These are phyloP conservation scores for Shiraia sp. DNA, from an alignment of 2,329 filamentous ascomycete species.

Conservation along the genomic window DNA sequence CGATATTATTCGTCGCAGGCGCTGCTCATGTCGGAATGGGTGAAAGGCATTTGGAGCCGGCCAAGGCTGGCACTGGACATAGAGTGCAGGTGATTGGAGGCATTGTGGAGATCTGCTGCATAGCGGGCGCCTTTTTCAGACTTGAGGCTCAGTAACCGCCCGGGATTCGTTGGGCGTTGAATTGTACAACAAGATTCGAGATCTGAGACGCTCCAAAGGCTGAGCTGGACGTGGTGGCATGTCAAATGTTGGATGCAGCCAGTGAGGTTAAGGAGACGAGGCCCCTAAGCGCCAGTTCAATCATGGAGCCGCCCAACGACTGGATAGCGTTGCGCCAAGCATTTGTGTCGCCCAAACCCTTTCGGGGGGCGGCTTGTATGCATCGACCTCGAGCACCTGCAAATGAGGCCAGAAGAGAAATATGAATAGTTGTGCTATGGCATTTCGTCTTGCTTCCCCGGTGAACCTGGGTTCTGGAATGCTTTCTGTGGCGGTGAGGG, in stretches of 20 bases:
- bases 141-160: conserved; percentile 41
- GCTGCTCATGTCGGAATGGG: conserved; percentile 29
- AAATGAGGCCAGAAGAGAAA: background rate
- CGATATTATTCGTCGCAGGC: conserved; percentile 31
- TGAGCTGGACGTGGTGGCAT: conserved; percentile 33
- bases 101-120: conserved; percentile 25
- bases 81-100: conserved; percentile 39
- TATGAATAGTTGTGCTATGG: background rate
- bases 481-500: background rate
- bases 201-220: conserved; percentile 43
- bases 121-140: conserved; percentile 37
- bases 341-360: conserved; percentile 8
- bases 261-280: conserved; percentile 27
- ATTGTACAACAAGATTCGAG: conserved; percentile 38
- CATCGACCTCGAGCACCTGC: conserved; percentile 7
- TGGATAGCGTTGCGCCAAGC: conserved; percentile 14
- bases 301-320: conserved; percentile 25
- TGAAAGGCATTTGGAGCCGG: conserved; percentile 28
- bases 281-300: conserved; percentile 27
- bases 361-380: conserved; percentile 10
- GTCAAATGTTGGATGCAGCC: conserved; percentile 28
- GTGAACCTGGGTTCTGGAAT: too few relatives aligned
- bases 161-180: conserved; percentile 40
- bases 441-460: too few relatives aligned
- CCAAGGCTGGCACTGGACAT: conserved; percentile 24